Evolutionary conservation across 768 basidiomycete genomes (phyloP).

Genomic region (Coprinopsis sp.): DNA sequence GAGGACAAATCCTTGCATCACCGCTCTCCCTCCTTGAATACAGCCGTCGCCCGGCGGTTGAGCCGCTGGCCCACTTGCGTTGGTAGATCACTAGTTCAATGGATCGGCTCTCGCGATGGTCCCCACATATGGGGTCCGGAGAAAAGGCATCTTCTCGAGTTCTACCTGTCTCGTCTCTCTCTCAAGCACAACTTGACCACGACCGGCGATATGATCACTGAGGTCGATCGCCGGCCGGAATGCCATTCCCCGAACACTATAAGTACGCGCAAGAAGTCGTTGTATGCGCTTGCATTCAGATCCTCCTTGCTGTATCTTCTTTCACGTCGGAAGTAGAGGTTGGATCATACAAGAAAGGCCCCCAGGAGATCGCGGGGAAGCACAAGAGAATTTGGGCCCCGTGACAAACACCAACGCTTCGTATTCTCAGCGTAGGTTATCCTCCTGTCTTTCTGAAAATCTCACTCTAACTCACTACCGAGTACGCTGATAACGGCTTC

Average conservation of each 20-base stretch:
- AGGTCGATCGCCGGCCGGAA: constrained; percentile 9
- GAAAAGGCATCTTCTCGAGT: constrained; percentile 10
- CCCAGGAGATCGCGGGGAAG: constrained; percentile 9
- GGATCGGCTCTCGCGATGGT: neutral
- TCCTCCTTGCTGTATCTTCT: constrained; percentile 8
- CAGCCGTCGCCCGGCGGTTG: constrained; percentile 9
- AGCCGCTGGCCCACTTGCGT: constrained; percentile 4
- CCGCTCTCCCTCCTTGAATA: constrained; percentile 1
- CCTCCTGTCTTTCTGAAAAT: no score
- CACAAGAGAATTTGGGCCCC: constrained; percentile 5
- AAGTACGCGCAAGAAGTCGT: constrained; percentile 9
- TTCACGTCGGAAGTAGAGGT: neutral
- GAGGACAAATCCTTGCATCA: constrained; percentile 10
- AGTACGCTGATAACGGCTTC: no score
- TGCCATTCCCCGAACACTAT: neutral
- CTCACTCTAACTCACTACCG: no score
- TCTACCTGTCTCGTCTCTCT: constrained; percentile 13
- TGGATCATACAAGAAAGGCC: constrained; percentile 5
- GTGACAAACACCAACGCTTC: constrained; percentile 11
- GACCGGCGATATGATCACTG: neutral
- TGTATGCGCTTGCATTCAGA: constrained; percentile 14
- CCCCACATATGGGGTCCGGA: constrained; percentile 4
- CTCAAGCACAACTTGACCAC: constrained; percentile 8
- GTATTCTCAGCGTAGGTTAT: constrained; percentile 11
- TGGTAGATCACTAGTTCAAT: constrained; percentile 7